Conservation (phyloP, 2,329 filamentous ascomycete genomes). For the Alternaria sp. region DNA sequence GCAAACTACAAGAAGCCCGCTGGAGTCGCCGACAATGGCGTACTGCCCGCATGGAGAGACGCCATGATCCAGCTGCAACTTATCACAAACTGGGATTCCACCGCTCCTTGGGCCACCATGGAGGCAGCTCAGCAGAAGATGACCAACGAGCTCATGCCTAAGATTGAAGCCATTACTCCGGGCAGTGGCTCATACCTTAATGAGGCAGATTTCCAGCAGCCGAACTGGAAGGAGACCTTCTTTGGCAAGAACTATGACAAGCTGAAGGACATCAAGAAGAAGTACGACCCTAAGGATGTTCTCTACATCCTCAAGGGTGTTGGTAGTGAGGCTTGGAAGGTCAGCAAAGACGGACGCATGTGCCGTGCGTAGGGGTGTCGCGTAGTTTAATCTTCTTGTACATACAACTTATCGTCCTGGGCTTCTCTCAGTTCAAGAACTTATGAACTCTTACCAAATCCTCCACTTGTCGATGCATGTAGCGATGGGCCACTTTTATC, state of each 20-base stretch:
- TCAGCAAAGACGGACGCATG: conserved; percentile 18
- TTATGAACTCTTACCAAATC: neutral
- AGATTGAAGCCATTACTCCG: conserved; percentile 26
- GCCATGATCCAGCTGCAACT: conserved; percentile 26
- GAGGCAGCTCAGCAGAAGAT: conserved; percentile 16
- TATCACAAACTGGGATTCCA: conserved; percentile 29
- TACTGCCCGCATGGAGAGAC: conserved; percentile 33
- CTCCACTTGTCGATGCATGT: neutral
- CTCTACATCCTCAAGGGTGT: conserved; percentile 29
- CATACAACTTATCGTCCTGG: neutral
- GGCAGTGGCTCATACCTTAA: conserved; percentile 39
- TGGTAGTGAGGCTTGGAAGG: conserved; percentile 29
- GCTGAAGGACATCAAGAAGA: conserved; percentile 28
- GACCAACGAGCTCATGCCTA: conserved; percentile 33
- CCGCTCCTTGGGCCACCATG: conserved; percentile 16
- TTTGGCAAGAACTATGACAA: conserved; percentile 30
- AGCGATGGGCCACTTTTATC: too few relatives aligned
- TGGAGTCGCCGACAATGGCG: conserved; percentile 23
- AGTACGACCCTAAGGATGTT: conserved; percentile 27
- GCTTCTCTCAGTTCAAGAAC: neutral
- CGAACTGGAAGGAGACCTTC: conserved; percentile 32
- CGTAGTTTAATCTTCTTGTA: neutral
- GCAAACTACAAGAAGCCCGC: conserved; percentile 23
- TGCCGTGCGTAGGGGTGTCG: conserved; percentile 7
- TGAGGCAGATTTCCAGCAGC: conserved; percentile 36